Percentiles rank a stretch among this genome's conserved stretches.
These are phyloP conservation scores for Akanthomyces lecanii DNA, from an alignment of 2,329 filamentous ascomycete genomes.

Conservation along the genomic window DNA sequence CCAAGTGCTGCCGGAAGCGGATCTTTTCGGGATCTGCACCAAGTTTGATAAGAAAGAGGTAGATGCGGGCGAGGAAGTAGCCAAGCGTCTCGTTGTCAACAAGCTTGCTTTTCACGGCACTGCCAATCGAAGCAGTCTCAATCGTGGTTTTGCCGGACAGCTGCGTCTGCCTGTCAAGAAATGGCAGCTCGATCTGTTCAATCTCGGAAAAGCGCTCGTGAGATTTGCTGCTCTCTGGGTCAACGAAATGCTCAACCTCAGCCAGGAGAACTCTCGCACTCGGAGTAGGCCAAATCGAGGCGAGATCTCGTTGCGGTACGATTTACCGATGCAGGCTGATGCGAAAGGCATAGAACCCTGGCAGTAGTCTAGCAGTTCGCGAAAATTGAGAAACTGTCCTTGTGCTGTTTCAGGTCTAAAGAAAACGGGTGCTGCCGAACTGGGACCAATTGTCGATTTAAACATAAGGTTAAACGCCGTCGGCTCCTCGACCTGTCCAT, in stretches of 20 bases:
- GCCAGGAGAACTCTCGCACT: conserved; percentile 65
- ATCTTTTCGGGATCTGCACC: conserved; percentile 59
- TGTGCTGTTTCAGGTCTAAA: conserved; percentile 64
- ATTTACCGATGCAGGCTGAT: conserved; percentile 67
- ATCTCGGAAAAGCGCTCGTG: conserved; percentile 60
- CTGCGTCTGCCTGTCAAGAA: conserved; percentile 59
- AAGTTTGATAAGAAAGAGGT: conserved; percentile 59
- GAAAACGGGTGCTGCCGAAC: conserved; percentile 58
- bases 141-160: conserved; percentile 56
- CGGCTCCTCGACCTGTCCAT: conserved; percentile 55
- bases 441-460: conserved; percentile 63
- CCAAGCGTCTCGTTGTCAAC: conserved; percentile 68
- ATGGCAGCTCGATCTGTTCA: conserved; percentile 54
- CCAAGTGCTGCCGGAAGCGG: conserved; percentile 67
- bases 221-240: conserved; percentile 59
- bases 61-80: conserved; percentile 64
- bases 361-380: conserved; percentile 64
- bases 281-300: conserved; percentile 61
- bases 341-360: conserved; percentile 65
- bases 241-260: conserved; percentile 66
- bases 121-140: conserved; percentile 53
- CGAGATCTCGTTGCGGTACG: conserved; percentile 67
- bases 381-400: conserved; percentile 65
- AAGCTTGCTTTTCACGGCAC: conserved; percentile 56
- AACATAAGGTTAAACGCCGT: conserved; percentile 71